Percentiles rank a stretch among this genome's conserved stretches.
These are phyloP conservation scores for Limonium bicolor DNA, from an alignment of 148 eudicot genomes.

Conservation along the genomic window DNA sequence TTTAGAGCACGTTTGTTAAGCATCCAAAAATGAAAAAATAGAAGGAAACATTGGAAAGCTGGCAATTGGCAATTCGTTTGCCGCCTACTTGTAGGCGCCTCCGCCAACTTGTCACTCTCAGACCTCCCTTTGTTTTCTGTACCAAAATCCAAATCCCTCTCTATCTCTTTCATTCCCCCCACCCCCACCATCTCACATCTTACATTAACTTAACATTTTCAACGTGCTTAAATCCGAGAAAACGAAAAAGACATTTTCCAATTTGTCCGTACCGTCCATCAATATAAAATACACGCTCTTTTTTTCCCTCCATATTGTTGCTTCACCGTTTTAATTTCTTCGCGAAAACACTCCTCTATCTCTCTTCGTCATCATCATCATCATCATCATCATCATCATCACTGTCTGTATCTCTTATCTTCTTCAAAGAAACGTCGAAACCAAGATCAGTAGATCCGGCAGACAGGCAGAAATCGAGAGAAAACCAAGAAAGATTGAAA, in stretches of 20 bases:
- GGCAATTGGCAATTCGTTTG: no score
- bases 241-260: not conserved
- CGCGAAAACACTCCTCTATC: no score
- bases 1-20: no score
- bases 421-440: not conserved
- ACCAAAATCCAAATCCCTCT: no score
- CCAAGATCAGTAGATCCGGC: not conserved
- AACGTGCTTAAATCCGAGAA: constrained; percentile 1
- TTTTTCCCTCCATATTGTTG: not conserved
- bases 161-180: no score
- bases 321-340: no score
- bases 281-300: not conserved
- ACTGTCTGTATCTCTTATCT: not conserved
- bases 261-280: not conserved
- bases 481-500: no score
- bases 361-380: not conserved
- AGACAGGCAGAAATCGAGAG: not conserved
- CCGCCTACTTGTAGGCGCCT: no score
- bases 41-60: no score
- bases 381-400: not conserved
- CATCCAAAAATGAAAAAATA: no score
- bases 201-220: not conserved
- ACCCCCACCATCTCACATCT: not conserved
- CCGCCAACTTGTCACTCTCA: no score
- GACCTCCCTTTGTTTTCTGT: no score